phyloP scores from a whole-genome alignment of 192 early-diverging fungal species.

The Pecoramyces ruminantium region DNA sequence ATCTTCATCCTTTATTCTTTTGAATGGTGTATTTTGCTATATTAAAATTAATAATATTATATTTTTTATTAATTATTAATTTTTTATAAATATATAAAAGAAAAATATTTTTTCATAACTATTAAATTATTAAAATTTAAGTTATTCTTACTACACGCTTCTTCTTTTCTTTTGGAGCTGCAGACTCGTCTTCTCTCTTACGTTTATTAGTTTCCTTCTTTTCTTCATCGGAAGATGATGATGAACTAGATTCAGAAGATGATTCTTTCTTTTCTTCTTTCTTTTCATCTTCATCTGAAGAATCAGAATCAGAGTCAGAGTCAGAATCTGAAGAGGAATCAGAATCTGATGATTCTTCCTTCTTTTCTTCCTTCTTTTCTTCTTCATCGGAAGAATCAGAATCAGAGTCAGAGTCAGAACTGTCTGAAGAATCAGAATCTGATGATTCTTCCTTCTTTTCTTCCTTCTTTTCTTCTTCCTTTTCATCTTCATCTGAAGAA shows the following conservation, averaged over 20 bases:
- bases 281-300: neutral
- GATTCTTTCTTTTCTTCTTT: neutral
- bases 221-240: neutral
- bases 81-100: too few relatives aligned
- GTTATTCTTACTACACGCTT: neutral
- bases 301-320: neutral
- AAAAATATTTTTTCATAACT: too few relatives aligned
- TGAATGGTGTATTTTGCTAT: slow-evolving; percentile 39
- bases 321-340: neutral
- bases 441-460: neutral
- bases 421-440: neutral
- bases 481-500: too few relatives aligned
- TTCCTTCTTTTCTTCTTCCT: neutral
- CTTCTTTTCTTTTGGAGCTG: neutral
- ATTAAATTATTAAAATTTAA: neutral
- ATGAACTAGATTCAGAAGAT: neutral
- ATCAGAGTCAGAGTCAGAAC: neutral
- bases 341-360: too few relatives aligned
- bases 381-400: neutral
- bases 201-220: neutral
- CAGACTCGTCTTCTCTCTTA: neutral
- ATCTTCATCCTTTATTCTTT: slow-evolving; percentile 63
- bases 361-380: too few relatives aligned
- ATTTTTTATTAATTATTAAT: too few relatives aligned
- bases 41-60: too few relatives aligned